These are phyloP conservation scores for Exophiala sp. DNA, from an alignment of 2,329 filamentous ascomycete genomes.

Conservation along the genomic window DNA sequence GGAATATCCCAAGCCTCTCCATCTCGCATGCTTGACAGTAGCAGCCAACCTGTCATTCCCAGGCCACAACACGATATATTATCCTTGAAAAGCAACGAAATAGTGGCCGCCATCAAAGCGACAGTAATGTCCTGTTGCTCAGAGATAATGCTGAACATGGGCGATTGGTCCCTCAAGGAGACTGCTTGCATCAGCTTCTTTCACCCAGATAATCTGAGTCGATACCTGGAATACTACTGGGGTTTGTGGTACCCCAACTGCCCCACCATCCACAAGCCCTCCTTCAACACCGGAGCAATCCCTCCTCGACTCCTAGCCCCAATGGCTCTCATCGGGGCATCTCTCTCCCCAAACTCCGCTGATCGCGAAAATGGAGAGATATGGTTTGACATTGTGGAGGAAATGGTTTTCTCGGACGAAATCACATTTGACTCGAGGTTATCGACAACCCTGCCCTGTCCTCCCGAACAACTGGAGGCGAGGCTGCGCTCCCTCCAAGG, in stretches of 20 bases:
- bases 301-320: background rate
- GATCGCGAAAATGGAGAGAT: slow-evolving; percentile 34
- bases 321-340: slow-evolving; percentile 3
- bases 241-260: slow-evolving; percentile 2
- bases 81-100: too few species aligned
- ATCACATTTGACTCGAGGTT: slow-evolving; percentile 32
- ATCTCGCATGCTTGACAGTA: too few species aligned
- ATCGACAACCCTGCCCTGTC: too few species aligned
- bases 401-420: slow-evolving; percentile 37
- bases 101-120: too few species aligned
- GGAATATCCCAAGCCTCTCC: too few species aligned
- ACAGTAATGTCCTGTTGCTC: too few species aligned
- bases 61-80: too few species aligned
- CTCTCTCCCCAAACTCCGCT: background rate
- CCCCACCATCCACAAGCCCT: slow-evolving; percentile 1
- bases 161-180: too few species aligned
- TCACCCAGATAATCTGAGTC: background rate
- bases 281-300: background rate
- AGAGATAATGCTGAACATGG: too few species aligned
- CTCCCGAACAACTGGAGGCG: slow-evolving; percentile 2
- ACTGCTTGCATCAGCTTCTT: background rate
- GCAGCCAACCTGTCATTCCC: too few species aligned
- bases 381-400: slow-evolving; percentile 41
- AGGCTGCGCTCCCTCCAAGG: slow-evolving; percentile 39
- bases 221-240: slow-evolving; percentile 1